These are phyloP conservation scores for Cordyceps fumosorosea DNA, from an alignment of 2,329 filamentous ascomycete species.

Conservation along the genomic window DNA sequence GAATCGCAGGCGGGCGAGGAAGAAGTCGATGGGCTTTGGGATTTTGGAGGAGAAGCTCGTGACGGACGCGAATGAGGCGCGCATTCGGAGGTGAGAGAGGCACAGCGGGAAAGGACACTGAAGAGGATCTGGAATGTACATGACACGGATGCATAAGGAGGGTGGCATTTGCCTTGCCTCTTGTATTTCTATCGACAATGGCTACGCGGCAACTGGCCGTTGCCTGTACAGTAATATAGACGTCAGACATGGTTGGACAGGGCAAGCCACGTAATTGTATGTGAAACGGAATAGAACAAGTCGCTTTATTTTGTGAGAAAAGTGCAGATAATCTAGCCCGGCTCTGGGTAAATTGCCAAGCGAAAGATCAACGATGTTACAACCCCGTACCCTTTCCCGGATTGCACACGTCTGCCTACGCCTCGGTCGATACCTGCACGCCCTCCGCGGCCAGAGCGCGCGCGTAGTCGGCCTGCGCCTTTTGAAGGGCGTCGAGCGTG, in stretches of 20 bases:
- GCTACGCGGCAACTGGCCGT: background rate
- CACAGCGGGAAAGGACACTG: background rate
- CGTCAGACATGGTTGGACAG: background rate
- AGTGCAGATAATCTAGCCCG: background rate
- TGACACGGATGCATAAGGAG: background rate
- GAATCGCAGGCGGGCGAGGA: slow-evolving; percentile 64
- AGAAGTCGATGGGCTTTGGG: slow-evolving; percentile 54
- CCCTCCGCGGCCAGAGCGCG: slow-evolving; percentile 62
- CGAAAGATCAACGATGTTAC: background rate
- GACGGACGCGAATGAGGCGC: slow-evolving; percentile 37
- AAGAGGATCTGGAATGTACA: background rate
- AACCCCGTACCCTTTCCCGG: no score
- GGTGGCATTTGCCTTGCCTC: background rate
- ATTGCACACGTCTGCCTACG: slow-evolving; percentile 13
- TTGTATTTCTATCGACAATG: slow-evolving; percentile 6
- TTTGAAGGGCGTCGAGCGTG: slow-evolving; percentile 62
- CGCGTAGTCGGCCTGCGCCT: slow-evolving; percentile 65
- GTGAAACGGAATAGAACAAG: slow-evolving; percentile 4
- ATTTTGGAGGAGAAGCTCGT: slow-evolving; percentile 31
- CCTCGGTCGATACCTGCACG: slow-evolving; percentile 41
- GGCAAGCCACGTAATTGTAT: slow-evolving; percentile 2
- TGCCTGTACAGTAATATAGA: slow-evolving; percentile 4
- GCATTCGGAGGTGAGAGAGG: slow-evolving; percentile 29
- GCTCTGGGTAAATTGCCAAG: background rate
- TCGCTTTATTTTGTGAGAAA: background rate